Base-by-base conservation (phyloP, 257 asterid species). In the Petrea volubilis region DNA sequence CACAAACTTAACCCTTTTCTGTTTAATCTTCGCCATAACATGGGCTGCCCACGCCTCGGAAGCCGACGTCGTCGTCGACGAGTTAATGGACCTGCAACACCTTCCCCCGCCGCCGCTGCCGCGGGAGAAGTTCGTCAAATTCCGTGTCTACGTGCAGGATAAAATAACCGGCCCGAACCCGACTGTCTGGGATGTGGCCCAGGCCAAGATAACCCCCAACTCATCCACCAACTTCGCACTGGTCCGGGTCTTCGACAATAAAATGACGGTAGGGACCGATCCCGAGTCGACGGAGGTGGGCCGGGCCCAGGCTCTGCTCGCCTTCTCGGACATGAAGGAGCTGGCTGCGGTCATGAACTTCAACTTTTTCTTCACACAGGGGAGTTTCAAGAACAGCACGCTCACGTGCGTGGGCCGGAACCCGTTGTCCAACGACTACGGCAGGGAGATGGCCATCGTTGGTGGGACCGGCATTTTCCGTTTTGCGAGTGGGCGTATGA, bases 151-250 rank as follows among this genome's bases (percentile, higher is more conserved):
- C 5, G 44, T 76, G 14, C 80, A 76, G 34, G 76, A 70, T 23
- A 59, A 18, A 8, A 6, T 55, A 47, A 49, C 41, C 2, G 80
- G 76, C 36, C 29, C 66, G 0, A 55, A 70, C 15, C 24, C 59
- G 1, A 75, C 80, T 3, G 80, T 75, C 7, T 60, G 47, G 24
- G 75, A 76, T 41, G 80, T 76, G 6, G 76, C 76, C 2, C 67
- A 68, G 1, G 14, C 73, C 20, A 4, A 43, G 12, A 63, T 76
- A 40, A 55, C 80, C 0, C 7, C 71, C 4, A 12, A 9, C 2
- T 76, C 80, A 0, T 1, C 68, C 28, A 56, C 68, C 1, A 3
- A 38, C 1, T 76, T 70, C 17, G 80, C 76, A 25, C 67, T 29
- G 15, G 68, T 76, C 12, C 18, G 72, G 4, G 73, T 57, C 15